Evolutionary conservation across 805 yeast genomes (phyloP).

Genomic region (Myxozyma nipponensis): DNA sequence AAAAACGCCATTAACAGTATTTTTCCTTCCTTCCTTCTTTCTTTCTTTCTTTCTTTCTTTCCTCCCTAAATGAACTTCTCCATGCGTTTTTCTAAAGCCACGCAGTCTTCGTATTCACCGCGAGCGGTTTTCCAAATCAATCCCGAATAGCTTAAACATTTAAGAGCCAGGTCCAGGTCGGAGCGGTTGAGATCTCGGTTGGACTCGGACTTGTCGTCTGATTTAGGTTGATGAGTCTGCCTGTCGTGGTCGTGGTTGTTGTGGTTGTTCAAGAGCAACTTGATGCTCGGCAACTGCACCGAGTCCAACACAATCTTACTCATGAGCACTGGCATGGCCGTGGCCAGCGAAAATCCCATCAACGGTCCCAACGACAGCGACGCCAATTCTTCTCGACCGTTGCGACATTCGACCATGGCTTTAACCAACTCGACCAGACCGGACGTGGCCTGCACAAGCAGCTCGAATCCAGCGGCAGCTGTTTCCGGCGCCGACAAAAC

Average conservation of each 20-base stretch:
- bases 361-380: constrained; percentile 15
- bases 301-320: constrained; percentile 16
- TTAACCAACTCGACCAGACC: constrained; percentile 8
- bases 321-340: constrained; percentile 18
- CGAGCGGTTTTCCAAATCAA: constrained; percentile 12
- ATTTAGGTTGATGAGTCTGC: background rate
- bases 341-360: constrained; percentile 16
- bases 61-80: background rate
- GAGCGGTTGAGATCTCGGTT: background rate
- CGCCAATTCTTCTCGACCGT: constrained; percentile 19
- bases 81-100: constrained; percentile 20
- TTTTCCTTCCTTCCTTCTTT: background rate
- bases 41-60: too few relatives aligned
- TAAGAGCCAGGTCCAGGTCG: constrained; percentile 17
- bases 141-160: constrained; percentile 11
- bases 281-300: constrained; percentile 20
- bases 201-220: background rate
- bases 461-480: background rate
- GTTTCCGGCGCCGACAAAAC: constrained; percentile 6
- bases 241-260: background rate
- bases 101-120: constrained; percentile 20
- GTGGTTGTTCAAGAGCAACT: constrained; percentile 9
- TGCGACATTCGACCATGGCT: constrained; percentile 16
- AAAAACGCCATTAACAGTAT: background rate
- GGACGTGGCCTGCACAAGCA: background rate